These are phyloP conservation scores for Neoboletus brunneissimus DNA, from an alignment of 768 basidiomycete species.

Conservation along the genomic window DNA sequence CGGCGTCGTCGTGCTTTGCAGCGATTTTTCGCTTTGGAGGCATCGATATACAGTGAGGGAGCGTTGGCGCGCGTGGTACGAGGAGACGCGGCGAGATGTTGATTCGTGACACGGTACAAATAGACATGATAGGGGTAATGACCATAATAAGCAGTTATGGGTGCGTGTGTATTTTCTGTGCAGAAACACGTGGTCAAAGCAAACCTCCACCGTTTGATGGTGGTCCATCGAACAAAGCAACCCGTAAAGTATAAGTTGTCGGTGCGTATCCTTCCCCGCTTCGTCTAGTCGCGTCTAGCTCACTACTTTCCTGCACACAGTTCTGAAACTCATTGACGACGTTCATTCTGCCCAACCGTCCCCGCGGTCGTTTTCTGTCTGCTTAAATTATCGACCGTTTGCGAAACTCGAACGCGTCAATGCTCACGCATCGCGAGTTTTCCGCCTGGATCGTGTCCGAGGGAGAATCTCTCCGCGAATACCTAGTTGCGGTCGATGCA, in stretches of 20 bases:
- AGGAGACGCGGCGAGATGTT: background rate
- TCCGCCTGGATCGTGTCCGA: constrained; percentile 67
- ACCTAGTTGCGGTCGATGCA: constrained; percentile 50
- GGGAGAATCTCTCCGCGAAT: constrained; percentile 49
- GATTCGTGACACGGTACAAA: background rate
- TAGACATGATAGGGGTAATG: background rate
- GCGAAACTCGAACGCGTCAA: constrained; percentile 13
- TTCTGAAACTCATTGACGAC: background rate
- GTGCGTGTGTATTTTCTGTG: constrained; percentile 12
- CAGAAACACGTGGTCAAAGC: constrained; percentile 10
- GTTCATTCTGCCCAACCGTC: background rate
- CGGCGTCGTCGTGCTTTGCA: constrained; percentile 35
- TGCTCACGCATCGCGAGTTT: constrained; percentile 59
- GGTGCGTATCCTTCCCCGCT: background rate
- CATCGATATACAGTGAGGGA: constrained; percentile 17
- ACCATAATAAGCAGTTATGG: constrained; percentile 14
- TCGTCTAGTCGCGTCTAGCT: background rate
- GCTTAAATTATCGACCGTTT: background rate
- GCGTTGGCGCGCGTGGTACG: background rate
- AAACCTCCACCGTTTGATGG: background rate
- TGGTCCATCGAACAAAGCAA: background rate
- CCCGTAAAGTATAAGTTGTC: background rate
- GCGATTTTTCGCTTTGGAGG: constrained; percentile 30
- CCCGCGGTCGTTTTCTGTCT: no score
- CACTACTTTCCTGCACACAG: background rate